Evolutionary conservation across 148 eudicot species (phyloP).

Genomic region (Camellia lanceoleosa): DNA sequence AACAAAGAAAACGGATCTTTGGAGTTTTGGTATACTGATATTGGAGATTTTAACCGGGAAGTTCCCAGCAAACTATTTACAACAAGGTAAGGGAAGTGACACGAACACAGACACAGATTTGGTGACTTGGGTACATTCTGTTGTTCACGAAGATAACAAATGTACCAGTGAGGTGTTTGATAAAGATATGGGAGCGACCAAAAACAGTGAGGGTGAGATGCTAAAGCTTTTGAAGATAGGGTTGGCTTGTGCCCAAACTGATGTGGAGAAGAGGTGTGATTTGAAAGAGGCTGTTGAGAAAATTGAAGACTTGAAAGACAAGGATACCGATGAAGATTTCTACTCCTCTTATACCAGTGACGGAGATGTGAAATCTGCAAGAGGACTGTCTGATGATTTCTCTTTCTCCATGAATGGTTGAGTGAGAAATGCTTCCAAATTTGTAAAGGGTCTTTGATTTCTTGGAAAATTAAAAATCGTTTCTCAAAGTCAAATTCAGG

Average conservation of each 20-base stretch:
- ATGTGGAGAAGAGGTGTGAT: slow-evolving; percentile 61
- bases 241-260: slow-evolving; percentile 50
- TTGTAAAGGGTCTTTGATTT: neutral
- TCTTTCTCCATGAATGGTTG: slow-evolving; percentile 2
- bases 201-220: slow-evolving; percentile 53
- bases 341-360: slow-evolving; percentile 41
- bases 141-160: slow-evolving; percentile 21
- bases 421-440: neutral
- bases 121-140: slow-evolving; percentile 34
- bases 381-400: slow-evolving; percentile 51
- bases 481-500: neutral
- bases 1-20: slow-evolving; percentile 72
- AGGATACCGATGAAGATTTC: slow-evolving; percentile 51
- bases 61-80: slow-evolving; percentile 47
- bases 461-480: neutral
- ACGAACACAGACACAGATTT: slow-evolving; percentile 16
- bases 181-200: slow-evolving; percentile 40
- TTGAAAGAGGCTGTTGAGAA: slow-evolving; percentile 60
- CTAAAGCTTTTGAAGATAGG: slow-evolving; percentile 62
- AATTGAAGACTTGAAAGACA: slow-evolving; percentile 62
- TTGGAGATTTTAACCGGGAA: slow-evolving; percentile 67
- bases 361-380: slow-evolving; percentile 37
- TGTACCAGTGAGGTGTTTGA: slow-evolving; percentile 39
- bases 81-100: slow-evolving; percentile 49
- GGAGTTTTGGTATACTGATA: slow-evolving; percentile 73